Evolutionary conservation across 176 grass and related monocot genomes (phyloP).

Genomic region (Ensete ventricosum): DNA sequence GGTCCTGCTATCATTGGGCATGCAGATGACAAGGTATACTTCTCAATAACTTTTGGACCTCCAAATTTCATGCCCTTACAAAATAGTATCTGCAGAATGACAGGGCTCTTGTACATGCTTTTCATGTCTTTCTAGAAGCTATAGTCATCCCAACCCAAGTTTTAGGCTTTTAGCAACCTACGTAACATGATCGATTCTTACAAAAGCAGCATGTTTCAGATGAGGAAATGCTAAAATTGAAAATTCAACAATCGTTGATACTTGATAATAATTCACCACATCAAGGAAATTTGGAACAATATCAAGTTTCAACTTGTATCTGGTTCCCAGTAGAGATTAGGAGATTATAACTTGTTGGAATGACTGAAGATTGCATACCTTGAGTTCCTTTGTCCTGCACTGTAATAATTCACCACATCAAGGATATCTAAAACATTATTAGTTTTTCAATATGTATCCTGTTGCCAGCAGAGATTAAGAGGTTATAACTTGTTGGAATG

Average conservation of each 20-base stretch:
- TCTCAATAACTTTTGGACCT: neutral
- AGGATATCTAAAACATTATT: neutral
- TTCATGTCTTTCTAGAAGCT: neutral
- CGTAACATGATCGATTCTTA: neutral
- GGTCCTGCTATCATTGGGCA: constrained; percentile 97
- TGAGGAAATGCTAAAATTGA: neutral
- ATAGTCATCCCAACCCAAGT: neutral
- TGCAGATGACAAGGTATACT: constrained; percentile 69
- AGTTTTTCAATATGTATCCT: neutral
- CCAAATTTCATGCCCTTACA: neutral
- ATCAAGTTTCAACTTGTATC: neutral
- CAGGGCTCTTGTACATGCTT: neutral
- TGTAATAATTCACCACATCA: neutral
- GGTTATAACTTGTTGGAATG: neutral
- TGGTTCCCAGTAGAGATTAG: neutral
- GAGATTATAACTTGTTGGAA: neutral
- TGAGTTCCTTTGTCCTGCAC: neutral
- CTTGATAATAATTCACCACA: neutral
- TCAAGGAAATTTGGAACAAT: neutral
- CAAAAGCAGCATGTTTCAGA: neutral
- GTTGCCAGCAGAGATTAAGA: neutral
- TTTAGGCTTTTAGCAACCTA: neutral
- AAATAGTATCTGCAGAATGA: neutral
- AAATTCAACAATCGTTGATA: neutral
- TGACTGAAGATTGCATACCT: neutral